A percentile compares a stretch with the other conserved stretches of the same genome.
Conservation (phyloP, 2,329 filamentous ascomycete species). For the Plenodomus tracheiphilus region DNA sequence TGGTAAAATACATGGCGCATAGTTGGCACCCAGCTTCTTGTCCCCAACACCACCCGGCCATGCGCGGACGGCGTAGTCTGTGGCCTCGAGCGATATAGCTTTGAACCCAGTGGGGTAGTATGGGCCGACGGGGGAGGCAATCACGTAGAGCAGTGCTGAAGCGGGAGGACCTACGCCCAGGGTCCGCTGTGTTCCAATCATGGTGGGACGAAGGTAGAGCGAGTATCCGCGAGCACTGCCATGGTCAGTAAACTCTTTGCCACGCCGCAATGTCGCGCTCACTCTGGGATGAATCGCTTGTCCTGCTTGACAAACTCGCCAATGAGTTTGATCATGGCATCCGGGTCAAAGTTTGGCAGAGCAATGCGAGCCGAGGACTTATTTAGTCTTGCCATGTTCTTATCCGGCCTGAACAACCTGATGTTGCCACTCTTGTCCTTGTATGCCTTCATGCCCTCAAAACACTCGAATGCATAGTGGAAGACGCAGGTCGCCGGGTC, state of each 20-base stretch:
- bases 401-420: slow-evolving; percentile 89
- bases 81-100: slow-evolving; percentile 91
- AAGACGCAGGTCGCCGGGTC: slow-evolving; percentile 97
- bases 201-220: slow-evolving; percentile 90
- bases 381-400: slow-evolving; percentile 95
- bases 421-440: slow-evolving; percentile 79
- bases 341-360: slow-evolving; percentile 79
- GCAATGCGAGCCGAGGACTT: slow-evolving; percentile 90
- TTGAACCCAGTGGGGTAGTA: slow-evolving; percentile 99
- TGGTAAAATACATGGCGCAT: slow-evolving; percentile 97
- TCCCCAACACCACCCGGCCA: slow-evolving; percentile 98
- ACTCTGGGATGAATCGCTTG: slow-evolving; percentile 83
- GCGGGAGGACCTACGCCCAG: slow-evolving; percentile 91
- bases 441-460: slow-evolving; percentile 99
- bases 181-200: slow-evolving; percentile 96
- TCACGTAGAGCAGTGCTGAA: slow-evolving; percentile 89
- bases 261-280: slow-evolving; percentile 35
- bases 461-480: slow-evolving; percentile 97
- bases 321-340: slow-evolving; percentile 79
- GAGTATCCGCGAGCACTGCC: slow-evolving; percentile 75
- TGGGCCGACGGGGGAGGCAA: slow-evolving; percentile 92
- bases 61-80: slow-evolving; percentile 92
- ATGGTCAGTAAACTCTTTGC: background rate
- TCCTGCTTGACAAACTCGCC: slow-evolving; percentile 79
- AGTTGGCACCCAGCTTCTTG: slow-evolving; percentile 98